A percentile compares a stretch with the other conserved stretches of the same genome.
phyloP scores from a whole-genome alignment of 768 basidiomycete species.

The Astraeus odoratus region DNA sequence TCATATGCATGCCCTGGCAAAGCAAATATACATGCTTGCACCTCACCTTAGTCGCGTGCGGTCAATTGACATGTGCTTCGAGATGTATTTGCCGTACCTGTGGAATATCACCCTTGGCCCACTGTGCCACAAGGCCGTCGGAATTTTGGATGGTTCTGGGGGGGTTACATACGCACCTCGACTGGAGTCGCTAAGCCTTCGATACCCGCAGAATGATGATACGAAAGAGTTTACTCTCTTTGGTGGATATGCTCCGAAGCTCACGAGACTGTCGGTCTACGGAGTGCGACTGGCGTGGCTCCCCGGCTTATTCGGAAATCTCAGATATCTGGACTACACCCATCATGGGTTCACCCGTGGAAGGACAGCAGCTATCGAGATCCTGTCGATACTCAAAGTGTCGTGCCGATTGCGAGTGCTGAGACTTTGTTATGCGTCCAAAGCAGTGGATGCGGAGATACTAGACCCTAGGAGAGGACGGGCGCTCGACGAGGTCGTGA shows the following conservation, averaged over 20 bases:
- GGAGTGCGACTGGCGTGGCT: constrained; percentile 60
- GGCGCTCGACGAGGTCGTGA: constrained; percentile 27
- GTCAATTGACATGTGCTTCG: constrained; percentile 53
- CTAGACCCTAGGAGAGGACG: constrained; percentile 9
- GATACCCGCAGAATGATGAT: constrained; percentile 62
- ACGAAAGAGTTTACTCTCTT: constrained; percentile 62
- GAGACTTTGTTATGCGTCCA: constrained; percentile 46
- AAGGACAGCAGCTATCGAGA: constrained; percentile 48
- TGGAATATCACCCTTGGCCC: constrained; percentile 61
- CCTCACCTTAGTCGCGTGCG: constrained; percentile 50
- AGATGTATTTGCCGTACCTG: constrained; percentile 52
- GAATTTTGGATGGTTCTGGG: constrained; percentile 6
- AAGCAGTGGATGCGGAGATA: constrained; percentile 15
- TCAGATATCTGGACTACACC: constrained; percentile 61
- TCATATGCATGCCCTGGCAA: constrained; percentile 41
- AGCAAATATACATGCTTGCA: constrained; percentile 51
- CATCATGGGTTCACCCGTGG: constrained; percentile 64
- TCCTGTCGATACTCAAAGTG: constrained; percentile 50
- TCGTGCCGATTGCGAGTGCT: constrained; percentile 49
- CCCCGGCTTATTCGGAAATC: constrained; percentile 53
- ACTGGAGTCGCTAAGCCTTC: constrained; percentile 50
- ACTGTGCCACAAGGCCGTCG: constrained; percentile 30
- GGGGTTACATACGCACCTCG: constrained; percentile 30
- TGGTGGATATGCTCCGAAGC: constrained; percentile 49
- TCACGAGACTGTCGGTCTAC: constrained; percentile 50